Evolutionary conservation across 352 stramenopile species (phyloP).

Genomic region (Plasmopara viticola): DNA sequence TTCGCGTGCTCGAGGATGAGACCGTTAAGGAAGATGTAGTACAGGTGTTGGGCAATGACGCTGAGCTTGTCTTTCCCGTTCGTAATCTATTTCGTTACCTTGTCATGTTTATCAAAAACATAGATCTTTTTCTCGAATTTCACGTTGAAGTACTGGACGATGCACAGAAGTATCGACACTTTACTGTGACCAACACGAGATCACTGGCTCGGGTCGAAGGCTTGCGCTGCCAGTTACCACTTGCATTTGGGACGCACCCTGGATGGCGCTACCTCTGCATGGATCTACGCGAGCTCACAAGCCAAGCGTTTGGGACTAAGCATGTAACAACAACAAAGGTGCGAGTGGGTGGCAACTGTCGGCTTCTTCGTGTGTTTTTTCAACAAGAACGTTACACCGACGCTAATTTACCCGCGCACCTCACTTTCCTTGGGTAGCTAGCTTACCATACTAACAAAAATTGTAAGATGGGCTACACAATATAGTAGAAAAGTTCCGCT

Average conservation of each 20-base stretch:
- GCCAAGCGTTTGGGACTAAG: slow-evolving; percentile 59
- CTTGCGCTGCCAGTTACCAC: slow-evolving; percentile 49
- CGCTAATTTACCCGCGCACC: slow-evolving; percentile 48
- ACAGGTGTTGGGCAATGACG: slow-evolving; percentile 59
- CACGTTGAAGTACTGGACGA: slow-evolving; percentile 66
- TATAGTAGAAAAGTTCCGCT: not conserved
- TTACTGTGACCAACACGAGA: slow-evolving; percentile 64
- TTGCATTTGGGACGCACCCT: slow-evolving; percentile 31
- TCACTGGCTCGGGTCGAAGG: slow-evolving; percentile 57
- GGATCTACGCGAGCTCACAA: slow-evolving; percentile 64
- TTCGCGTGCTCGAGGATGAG: slow-evolving; percentile 61
- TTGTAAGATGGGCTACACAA: not conserved
- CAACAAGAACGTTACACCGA: slow-evolving; percentile 75
- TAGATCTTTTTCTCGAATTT: slow-evolving; percentile 69
- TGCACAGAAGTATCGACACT: slow-evolving; percentile 50
- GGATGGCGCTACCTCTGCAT: slow-evolving; percentile 74
- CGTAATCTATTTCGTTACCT: slow-evolving; percentile 75
- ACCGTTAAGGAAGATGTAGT: slow-evolving; percentile 76
- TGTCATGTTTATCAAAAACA: slow-evolving; percentile 78
- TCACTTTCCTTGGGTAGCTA: slow-evolving; percentile 53
- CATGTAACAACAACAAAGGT: slow-evolving; percentile 70
- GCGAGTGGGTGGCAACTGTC: slow-evolving; percentile 53
- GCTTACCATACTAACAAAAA: not conserved
- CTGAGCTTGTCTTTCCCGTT: slow-evolving; percentile 59
- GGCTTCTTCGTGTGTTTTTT: slow-evolving; percentile 72